Base-by-base conservation (phyloP, 164 flowering plant species). In the Brasenia schreberi region DNA sequence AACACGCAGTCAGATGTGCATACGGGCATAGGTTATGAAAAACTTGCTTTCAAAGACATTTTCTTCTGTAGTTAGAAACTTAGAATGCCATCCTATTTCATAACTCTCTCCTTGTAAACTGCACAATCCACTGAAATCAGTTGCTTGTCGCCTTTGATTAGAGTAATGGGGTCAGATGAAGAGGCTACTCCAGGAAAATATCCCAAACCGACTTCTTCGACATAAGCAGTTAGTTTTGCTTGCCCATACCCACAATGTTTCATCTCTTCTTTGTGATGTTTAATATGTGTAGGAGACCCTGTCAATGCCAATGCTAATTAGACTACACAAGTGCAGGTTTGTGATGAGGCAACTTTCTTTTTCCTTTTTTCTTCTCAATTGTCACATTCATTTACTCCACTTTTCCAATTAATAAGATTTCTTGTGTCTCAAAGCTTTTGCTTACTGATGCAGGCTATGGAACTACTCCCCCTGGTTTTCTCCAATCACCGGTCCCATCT, bases 281-380 rank as follows among this genome's bases (percentile, higher is more conserved):
- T 19, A 23, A 18, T 59, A 43, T 9, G 66, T 70, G 43, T 71
- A 68, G 72, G 77, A 75, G 42, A 52, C 70, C 56, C 72, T 69
- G 7, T 45, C 72, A n/a, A 65, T 68, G 9, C 67, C 17, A 72
- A 74, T 74, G 67, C 91, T 60, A 92, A 91, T 76, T 91, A 97
- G 98, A 75, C 90, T 62, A 72, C 82, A 66, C 77, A 87, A 27
- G 79, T 94, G 90, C 96, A 91, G 93, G 97, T 93, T 75, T 60
- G 49, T 71, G n/a, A n/a, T 19, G 12, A 67, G 23, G 23, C 27
- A 42, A 59, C 11, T 19, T n/a, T 59, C 16, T 71, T 3, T 18
- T 6, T 42, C 5, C 39, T 61, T 4, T 45, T 19, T 49, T 61
- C 52, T 65, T 14, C 14, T 61, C 42, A 18, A 52, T 59, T 11